phyloP scores from a whole-genome alignment of 2,329 filamentous ascomycete genomes.

The Aphanoascus verrucosus region DNA sequence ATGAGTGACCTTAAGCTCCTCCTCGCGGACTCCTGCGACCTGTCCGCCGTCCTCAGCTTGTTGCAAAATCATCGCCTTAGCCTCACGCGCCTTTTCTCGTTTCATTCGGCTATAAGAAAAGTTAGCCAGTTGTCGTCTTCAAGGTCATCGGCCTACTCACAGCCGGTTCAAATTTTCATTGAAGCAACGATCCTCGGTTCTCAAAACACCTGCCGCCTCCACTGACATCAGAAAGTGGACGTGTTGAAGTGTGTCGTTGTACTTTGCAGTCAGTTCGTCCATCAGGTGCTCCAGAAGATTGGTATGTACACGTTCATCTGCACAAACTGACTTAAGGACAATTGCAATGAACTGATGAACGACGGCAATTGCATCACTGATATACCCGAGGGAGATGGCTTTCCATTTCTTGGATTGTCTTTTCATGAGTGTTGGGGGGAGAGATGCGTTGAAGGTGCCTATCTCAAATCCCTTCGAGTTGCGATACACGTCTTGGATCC shows the following conservation, averaged over 20 bases:
- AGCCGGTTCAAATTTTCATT: slow-evolving; percentile 36
- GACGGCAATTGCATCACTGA: slow-evolving; percentile 41
- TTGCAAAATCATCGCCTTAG: background rate
- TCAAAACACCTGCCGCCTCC: slow-evolving; percentile 38
- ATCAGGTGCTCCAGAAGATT: slow-evolving; percentile 38
- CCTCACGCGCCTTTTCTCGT: background rate
- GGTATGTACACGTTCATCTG: slow-evolving; percentile 34
- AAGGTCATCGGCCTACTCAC: slow-evolving; percentile 15
- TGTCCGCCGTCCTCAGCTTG: background rate
- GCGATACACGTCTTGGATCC: slow-evolving; percentile 37
- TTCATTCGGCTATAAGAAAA: background rate
- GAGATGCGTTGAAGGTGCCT: slow-evolving; percentile 36
- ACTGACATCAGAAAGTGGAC: slow-evolving; percentile 43
- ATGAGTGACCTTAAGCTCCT: slow-evolving; percentile 10
- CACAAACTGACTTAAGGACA: slow-evolving; percentile 36
- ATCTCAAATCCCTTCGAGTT: slow-evolving; percentile 45
- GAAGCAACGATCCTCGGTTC: slow-evolving; percentile 46
- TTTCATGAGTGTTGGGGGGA: slow-evolving; percentile 36
- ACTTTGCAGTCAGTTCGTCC: slow-evolving; percentile 38
- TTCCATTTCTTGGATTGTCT: slow-evolving; percentile 48
- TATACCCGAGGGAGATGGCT: slow-evolving; percentile 38
- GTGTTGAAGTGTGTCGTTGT: slow-evolving; percentile 41
- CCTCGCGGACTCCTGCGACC: slow-evolving; percentile 16
- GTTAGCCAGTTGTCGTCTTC: background rate
- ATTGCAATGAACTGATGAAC: slow-evolving; percentile 45